A percentile compares a stretch with the other conserved stretches of the same genome.
phyloP scores from a whole-genome alignment of 2,329 filamentous ascomycete genomes.

The Verticillium nonalfalfae region DNA sequence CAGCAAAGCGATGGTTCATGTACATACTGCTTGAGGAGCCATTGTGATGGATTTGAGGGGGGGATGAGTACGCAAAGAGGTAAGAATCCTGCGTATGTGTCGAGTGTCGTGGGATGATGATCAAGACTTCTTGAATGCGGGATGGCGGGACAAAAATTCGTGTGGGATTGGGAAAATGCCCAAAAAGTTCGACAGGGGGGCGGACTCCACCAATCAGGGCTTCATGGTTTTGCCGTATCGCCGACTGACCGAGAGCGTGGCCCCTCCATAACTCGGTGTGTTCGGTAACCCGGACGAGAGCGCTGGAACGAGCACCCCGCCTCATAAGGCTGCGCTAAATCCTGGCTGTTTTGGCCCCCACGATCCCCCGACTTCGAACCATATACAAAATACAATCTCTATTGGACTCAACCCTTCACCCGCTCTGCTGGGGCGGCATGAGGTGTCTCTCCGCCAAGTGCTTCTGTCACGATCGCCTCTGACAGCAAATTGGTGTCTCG shows the following conservation, averaged over 20 bases:
- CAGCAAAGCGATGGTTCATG: slow-evolving; percentile 82
- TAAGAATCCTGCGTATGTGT: slow-evolving; percentile 77
- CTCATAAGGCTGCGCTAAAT: not conserved
- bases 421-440: not conserved
- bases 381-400: not conserved
- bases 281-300: not conserved
- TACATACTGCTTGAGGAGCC: slow-evolving; percentile 87
- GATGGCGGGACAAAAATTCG: not conserved
- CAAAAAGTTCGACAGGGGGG: not conserved
- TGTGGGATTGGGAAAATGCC: not conserved
- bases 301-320: not conserved
- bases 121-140: not conserved
- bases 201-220: not conserved
- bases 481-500: not conserved
- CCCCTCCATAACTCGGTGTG: not conserved
- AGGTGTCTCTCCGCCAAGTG: not conserved
- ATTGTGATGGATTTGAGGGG: slow-evolving; percentile 49
- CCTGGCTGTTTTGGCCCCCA: not conserved
- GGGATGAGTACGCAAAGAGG: slow-evolving; percentile 49
- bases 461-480: too few species aligned
- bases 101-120: not conserved
- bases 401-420: not conserved
- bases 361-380: not conserved
- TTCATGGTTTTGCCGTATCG: not conserved
- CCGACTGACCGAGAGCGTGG: not conserved